Conservation (phyloP, 2,329 filamentous ascomycete species). For the Claviceps cyperi region DNA sequence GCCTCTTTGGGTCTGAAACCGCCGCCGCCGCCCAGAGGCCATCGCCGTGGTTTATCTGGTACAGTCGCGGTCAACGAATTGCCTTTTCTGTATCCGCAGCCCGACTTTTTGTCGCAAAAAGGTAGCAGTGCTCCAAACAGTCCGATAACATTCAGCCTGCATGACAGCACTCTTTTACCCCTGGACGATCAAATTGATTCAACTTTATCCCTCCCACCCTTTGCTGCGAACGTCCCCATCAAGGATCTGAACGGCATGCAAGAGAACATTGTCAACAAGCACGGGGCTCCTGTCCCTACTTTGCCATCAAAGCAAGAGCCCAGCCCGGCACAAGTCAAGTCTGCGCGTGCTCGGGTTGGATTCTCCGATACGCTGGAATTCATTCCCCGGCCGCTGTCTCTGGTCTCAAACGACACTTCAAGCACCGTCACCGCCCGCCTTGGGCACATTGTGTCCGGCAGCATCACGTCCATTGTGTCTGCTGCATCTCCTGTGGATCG, state of each 20-base stretch:
- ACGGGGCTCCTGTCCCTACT: constrained; percentile 3
- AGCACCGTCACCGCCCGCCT: constrained; percentile 57
- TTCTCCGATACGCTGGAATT: constrained; percentile 78
- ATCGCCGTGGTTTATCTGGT: constrained; percentile 56
- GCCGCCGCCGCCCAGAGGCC: constrained; percentile 38
- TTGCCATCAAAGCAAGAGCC: constrained; percentile 5
- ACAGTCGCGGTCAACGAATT: constrained; percentile 78
- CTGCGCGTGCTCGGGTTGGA: constrained; percentile 51
- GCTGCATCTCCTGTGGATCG: constrained; percentile 30
- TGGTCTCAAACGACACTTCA: constrained; percentile 73
- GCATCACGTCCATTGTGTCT: constrained; percentile 64
- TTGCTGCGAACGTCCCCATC: neutral
- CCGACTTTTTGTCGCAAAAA: constrained; percentile 33
- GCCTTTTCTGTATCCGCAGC: constrained; percentile 49
- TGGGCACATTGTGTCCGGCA: constrained; percentile 62
- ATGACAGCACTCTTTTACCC: constrained; percentile 12
- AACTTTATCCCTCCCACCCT: constrained; percentile 4
- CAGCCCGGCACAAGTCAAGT: constrained; percentile 16
- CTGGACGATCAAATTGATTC: constrained; percentile 4
- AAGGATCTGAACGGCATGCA: neutral
- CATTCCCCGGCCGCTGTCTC: constrained; percentile 67
- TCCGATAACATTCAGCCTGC: constrained; percentile 31
- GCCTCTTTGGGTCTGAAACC: constrained; percentile 40
- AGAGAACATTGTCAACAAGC: neutral
- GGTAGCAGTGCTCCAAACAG: constrained; percentile 52